These are phyloP conservation scores for Penicillium sp. DNA, from an alignment of 2,329 filamentous ascomycete species.

Conservation along the genomic window DNA sequence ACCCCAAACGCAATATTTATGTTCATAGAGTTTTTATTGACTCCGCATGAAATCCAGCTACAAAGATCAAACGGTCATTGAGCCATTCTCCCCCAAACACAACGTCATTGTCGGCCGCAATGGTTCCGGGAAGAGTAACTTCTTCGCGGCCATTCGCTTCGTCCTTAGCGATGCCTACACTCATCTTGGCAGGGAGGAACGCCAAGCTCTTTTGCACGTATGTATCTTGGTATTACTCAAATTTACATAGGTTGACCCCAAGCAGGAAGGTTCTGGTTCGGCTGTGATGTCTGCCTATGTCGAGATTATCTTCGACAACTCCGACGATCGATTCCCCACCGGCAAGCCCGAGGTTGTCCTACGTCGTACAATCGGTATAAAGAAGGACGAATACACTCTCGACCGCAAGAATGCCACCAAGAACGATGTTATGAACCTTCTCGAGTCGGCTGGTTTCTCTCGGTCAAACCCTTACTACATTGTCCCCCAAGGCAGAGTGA, in stretches of 20 bases:
- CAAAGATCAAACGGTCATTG: slow-evolving; percentile 98
- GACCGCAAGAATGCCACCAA: slow-evolving; percentile 97
- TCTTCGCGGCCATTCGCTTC: slow-evolving; percentile 98
- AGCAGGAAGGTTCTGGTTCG: slow-evolving; percentile 84
- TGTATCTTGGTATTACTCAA: slow-evolving; percentile 14
- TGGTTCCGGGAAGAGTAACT: slow-evolving; percentile 98
- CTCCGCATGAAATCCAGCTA: slow-evolving; percentile 60
- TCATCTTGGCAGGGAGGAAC: slow-evolving; percentile 92
- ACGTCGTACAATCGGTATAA: slow-evolving; percentile 89
- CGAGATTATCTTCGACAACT: slow-evolving; percentile 98
- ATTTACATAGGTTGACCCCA: slow-evolving; percentile 19
- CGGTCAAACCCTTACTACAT: slow-evolving; percentile 99
- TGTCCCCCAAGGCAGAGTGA: slow-evolving; percentile 94
- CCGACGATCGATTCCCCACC: slow-evolving; percentile 90
- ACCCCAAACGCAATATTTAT: neutral
- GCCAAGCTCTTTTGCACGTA: slow-evolving; percentile 86
- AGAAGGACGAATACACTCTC: slow-evolving; percentile 98
- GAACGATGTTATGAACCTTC: slow-evolving; percentile 86
- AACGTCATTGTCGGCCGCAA: slow-evolving; percentile 99
- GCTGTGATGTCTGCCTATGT: slow-evolving; percentile 99
- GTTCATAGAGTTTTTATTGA: neutral
- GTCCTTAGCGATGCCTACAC: slow-evolving; percentile 97
- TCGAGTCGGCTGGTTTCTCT: slow-evolving; percentile 95
- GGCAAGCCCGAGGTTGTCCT: slow-evolving; percentile 87
- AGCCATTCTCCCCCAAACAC: slow-evolving; percentile 94